Percentiles rank a stretch among this genome's conserved stretches.
phyloP scores from a whole-genome alignment of 2,329 filamentous ascomycete species.

The Arthroderma uncinatum region DNA sequence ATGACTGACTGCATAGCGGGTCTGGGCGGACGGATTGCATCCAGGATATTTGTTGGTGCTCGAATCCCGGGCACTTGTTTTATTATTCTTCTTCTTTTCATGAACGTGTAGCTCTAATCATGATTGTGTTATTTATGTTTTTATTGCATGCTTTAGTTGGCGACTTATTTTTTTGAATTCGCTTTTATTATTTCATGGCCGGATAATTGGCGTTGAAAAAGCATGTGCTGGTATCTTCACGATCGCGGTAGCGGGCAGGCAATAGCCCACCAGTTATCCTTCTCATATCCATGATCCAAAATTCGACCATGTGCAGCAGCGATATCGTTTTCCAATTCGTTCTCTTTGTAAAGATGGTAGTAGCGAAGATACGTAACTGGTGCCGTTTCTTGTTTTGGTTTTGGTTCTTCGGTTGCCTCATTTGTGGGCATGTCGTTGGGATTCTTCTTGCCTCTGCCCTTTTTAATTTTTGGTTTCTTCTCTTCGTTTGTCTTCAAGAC shows the following conservation, averaged over 20 bases:
- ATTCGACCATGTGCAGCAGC: slow-evolving; percentile 61
- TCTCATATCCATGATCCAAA: slow-evolving; percentile 77
- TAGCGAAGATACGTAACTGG: slow-evolving; percentile 61
- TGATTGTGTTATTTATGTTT: slow-evolving; percentile 12
- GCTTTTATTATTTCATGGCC: not conserved
- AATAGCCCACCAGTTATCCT: slow-evolving; percentile 97
- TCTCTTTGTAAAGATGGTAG: slow-evolving; percentile 82
- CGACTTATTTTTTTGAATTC: not conserved
- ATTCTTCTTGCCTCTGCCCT: not conserved
- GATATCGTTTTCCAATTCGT: slow-evolving; percentile 77
- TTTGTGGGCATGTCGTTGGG: not conserved
- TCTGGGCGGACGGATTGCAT: slow-evolving; percentile 19
- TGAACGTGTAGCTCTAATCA: slow-evolving; percentile 21
- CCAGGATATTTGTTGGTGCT: slow-evolving; percentile 16
- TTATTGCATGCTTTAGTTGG: slow-evolving; percentile 4
- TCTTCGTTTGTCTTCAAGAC: slow-evolving; percentile 47
- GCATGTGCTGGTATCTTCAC: not conserved
- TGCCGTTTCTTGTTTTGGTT: slow-evolving; percentile 16
- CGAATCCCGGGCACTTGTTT: not conserved
- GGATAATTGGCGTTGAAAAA: too few species aligned
- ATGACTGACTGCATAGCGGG: slow-evolving; percentile 29
- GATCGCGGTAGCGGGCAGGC: slow-evolving; percentile 27
- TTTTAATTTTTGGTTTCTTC: slow-evolving; percentile 8
- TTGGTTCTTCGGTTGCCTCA: not conserved
- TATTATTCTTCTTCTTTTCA: slow-evolving; percentile 22